A percentile compares a stretch with the other conserved stretches of the same genome.
These are phyloP conservation scores for Eimeria acervulina DNA, from an alignment of 169 alveolate species.

Conservation along the genomic window DNA sequence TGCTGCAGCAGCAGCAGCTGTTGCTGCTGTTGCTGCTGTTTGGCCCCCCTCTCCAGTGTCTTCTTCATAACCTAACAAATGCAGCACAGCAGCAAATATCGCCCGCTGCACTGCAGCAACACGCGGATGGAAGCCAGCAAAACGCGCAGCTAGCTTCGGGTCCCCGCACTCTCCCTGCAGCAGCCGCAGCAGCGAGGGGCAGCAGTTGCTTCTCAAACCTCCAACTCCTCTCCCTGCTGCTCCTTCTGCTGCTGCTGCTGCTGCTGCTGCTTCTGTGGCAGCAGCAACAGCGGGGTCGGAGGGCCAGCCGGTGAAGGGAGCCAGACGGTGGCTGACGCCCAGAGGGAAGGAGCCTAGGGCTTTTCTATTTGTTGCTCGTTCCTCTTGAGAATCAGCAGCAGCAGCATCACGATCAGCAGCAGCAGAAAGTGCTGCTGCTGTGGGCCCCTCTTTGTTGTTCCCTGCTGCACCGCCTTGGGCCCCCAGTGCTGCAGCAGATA, in stretches of 20 bases:
- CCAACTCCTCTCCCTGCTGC: background rate
- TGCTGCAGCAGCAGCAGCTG: too few species aligned
- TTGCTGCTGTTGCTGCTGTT: slow-evolving; percentile 12
- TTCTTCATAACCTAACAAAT: slow-evolving; percentile 55
- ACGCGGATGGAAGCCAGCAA: slow-evolving; percentile 70
- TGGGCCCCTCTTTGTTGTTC: background rate
- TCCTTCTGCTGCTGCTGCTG: background rate
- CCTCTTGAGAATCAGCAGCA: too few species aligned
- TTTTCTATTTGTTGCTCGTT: background rate
- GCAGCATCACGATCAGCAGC: background rate
- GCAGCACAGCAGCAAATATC: slow-evolving; percentile 69
- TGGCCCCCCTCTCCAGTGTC: background rate
- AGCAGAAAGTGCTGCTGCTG: background rate
- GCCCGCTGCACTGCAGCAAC: slow-evolving; percentile 76
- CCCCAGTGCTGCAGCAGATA: background rate
- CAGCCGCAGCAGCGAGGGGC: slow-evolving; percentile 70
- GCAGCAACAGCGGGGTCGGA: background rate
- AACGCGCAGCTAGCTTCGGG: background rate
- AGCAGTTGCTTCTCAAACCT: background rate
- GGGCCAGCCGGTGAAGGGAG: background rate
- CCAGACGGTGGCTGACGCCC: background rate
- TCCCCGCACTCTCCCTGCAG: slow-evolving; percentile 47
- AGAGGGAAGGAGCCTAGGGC: background rate
- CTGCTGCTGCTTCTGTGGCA: background rate
- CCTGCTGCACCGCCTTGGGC: background rate